Conservation (phyloP, 2,329 filamentous ascomycete genomes). For the Leptographium galeiforme region DNA sequence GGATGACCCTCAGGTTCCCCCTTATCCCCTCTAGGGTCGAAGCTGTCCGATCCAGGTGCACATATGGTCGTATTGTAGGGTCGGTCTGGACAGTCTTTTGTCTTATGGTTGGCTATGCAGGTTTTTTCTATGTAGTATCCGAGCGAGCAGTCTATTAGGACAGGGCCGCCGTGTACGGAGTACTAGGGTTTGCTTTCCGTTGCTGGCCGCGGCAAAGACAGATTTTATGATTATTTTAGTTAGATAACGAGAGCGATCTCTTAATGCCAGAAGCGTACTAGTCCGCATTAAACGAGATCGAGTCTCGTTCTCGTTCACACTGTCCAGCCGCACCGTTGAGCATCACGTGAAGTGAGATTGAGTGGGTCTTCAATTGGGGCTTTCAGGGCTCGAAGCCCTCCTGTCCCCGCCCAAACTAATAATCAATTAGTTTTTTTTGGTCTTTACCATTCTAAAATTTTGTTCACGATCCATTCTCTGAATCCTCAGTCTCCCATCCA, state of each 20-base stretch:
- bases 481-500: conserved; percentile 14
- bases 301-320: neutral
- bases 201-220: neutral
- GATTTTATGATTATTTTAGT: neutral
- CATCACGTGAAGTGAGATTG: no score
- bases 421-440: conserved; percentile 1
- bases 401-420: neutral
- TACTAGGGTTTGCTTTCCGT: neutral
- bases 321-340: neutral
- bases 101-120: no score
- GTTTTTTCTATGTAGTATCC: no score
- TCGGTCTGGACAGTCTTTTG: no score
- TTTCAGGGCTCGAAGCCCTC: conserved; percentile 1
- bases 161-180: no score
- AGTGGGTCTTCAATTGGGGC: no score
- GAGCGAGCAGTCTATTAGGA: no score
- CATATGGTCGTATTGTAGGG: neutral
- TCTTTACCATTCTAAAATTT: neutral
- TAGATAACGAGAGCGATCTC: conserved; percentile 1
- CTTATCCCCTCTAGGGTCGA: neutral
- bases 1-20: conserved; percentile 19
- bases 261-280: neutral
- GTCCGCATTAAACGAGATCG: neutral
- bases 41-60: neutral
- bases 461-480: conserved; percentile 7